These are phyloP conservation scores for Phaeosphaeria sp. DNA, from an alignment of 2,329 filamentous ascomycete genomes.

Conservation along the genomic window DNA sequence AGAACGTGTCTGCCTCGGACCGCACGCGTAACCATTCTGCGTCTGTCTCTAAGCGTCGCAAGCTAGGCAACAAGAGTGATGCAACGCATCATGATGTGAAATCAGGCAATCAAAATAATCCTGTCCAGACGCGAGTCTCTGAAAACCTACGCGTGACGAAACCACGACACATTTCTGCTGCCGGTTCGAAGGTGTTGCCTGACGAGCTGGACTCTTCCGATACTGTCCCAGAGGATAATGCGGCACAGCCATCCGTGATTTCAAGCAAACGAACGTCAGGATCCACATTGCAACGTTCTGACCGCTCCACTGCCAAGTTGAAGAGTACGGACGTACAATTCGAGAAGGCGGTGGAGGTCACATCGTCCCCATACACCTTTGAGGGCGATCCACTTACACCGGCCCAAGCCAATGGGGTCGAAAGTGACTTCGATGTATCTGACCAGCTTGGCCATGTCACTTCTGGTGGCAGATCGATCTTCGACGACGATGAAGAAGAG, in stretches of 20 bases:
- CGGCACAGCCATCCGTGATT: neutral
- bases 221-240: neutral
- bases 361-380: neutral
- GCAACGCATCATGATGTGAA: neutral
- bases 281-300: neutral
- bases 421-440: neutral
- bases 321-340: neutral
- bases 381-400: neutral
- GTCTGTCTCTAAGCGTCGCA: neutral
- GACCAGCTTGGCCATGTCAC: neutral
- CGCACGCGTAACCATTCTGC: neutral
- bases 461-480: neutral
- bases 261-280: neutral
- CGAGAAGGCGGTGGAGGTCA: neutral
- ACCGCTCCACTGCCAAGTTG: neutral
- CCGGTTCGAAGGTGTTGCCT: neutral
- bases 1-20: constrained; percentile 12
- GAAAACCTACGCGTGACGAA: constrained; percentile 24
- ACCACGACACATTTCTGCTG: constrained; percentile 2
- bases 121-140: constrained; percentile 9
- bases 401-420: neutral
- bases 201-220: neutral
- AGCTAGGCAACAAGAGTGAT: neutral
- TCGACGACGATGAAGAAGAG: constrained; percentile 10
- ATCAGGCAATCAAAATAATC: neutral